Base-by-base conservation (phyloP, 495 filamentous ascomycete species). In the Letharia columbiana region DNA sequence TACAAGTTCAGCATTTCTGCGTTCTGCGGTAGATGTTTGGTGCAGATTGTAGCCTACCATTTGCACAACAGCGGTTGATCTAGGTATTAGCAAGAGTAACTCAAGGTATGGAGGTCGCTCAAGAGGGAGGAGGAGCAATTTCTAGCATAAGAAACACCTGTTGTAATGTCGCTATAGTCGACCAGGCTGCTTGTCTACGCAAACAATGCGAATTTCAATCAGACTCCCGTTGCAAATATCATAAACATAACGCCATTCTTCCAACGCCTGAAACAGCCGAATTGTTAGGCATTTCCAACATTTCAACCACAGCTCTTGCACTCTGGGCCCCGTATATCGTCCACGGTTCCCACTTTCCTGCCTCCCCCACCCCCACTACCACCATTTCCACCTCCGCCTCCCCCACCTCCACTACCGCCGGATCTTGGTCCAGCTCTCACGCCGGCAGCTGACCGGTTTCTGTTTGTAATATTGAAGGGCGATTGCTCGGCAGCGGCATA, bases 301-400 rank as follows among this genome's bases (percentile, higher is more conserved):
- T 2, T 35, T 71, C 61, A 72, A 37, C 68, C 65, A 68, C 72
- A 73, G 63, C 71, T 74, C 64, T 66, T 70, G 49, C 72, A 73
- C 60, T 74, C 72, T 28, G 72, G 71, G 20, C 69, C 72, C 37
- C 72, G 59, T 28, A 74, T 68, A 67, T 74, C 72, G 65, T 74
- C 72, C 47, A 74, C 69, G 45, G 67, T 73, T 23, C 72, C 72
- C 13, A 73, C 31, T 57, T 71, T 74, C 63, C 45, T 74, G 23
- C 71, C 71, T 17, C 65, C 65, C 18, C 67, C 67, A 8, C 66
- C 63, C 6, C 70, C 70, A 20, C 66, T 63, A 31, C 70, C 64
- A 31, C 65, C 65, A 37, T 61, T 66, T 15, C 62, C 60, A 7
- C 66, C 69, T 35, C 71, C 68, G 3, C 71, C 71, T 47, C 71